Base-by-base conservation (phyloP, 371 early-diverging fungal genomes). In the Mucor racemosus region DNA sequence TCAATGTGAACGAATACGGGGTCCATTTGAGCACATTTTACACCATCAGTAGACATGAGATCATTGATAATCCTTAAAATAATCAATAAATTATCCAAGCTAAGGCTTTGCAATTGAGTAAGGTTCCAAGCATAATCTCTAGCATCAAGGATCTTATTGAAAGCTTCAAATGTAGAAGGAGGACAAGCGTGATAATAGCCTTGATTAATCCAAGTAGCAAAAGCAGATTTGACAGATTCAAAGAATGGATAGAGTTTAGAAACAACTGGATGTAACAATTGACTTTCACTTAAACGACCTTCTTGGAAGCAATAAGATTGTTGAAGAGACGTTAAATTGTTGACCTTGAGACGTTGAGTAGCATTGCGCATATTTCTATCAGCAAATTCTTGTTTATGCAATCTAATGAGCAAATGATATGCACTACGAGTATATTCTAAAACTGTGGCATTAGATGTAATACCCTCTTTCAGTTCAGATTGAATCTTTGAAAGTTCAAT, bases 121-220 rank as follows among this genome's bases (percentile, higher is more conserved):
- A 78, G 68, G 11, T 73, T 64, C 90, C 91, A 89, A 42, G 90
- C 77, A 63, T 78, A 85, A 50, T 88, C 84, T 17, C 86, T 80
- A 44, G 81, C 73, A 65, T 88, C 90, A 17, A 91, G 73, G 55
- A 90, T 76, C 21, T 77, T 65, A 55, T 81, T 74, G 17, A 89
- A 61, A 3, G 68, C 60, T 11, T 76, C 61, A 26, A 83, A 75
- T 3, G 59, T 65, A 70, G 77, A 63, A 9, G 65, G 31, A 7
- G 65, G 5, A 19, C 77, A 76, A 5, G 50, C 33, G 17, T 62
- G 66, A 33, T 77, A 72, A 7, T 62, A 61, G 17, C 66, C 62
- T 64, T 74, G 60, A 19, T 77, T 58, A n/a, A 88, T 66, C 78
- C 81, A 85, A 8, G 48, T 48, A 10, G 58, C 41, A 15, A 86